Base-by-base conservation (phyloP, 805 yeast species). In the Komagataella phaffii region DNA sequence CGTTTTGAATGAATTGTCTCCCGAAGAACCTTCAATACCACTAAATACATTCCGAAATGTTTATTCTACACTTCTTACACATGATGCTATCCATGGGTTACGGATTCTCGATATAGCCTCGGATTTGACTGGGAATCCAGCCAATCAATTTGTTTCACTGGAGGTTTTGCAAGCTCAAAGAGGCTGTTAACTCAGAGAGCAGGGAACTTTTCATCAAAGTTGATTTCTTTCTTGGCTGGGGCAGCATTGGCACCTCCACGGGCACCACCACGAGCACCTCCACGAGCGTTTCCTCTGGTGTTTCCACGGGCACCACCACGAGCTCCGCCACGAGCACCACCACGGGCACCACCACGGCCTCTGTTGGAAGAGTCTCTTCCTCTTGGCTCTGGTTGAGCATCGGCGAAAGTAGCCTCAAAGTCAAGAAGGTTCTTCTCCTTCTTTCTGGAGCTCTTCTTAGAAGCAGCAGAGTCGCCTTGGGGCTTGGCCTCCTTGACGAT, bases 371-470 rank as follows among this genome's bases (percentile, higher is more conserved):
- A 45, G 17, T 45, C 68, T 62, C 68, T 61, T 53, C 55, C 54
- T 55, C 60, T 68, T 59, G 69, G 59, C 54, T 64, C 66, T 56
- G 74, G 73, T 59, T 64, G 64, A 57, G 76, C 74, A 62, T 82
- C 89, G 60, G 84, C 74, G 66, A 84, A 85, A 56, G 77, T 71
- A 55, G 90, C 85, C 61, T 81, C 81, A 61, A 87, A 74, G 58
- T 87, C 91, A 65, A 89, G 75, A 66, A 75, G 71, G 64, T 73
- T 77, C 84, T 88, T 88, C 70, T 85, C 85, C 81, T 90, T 90
- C 80, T 88, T 89, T 65, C 75, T 64, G 73, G 80, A 84, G 63
- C 72, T 62, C 69, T 77, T 77, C 83, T 88, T 88, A 66, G 73
- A 67, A 66, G 74, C 73, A 62, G 88, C 69, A 53, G 87, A 74